These are phyloP conservation scores for Biscogniauxia mediterranea DNA, from an alignment of 2,329 filamentous ascomycete genomes.

Conservation along the genomic window DNA sequence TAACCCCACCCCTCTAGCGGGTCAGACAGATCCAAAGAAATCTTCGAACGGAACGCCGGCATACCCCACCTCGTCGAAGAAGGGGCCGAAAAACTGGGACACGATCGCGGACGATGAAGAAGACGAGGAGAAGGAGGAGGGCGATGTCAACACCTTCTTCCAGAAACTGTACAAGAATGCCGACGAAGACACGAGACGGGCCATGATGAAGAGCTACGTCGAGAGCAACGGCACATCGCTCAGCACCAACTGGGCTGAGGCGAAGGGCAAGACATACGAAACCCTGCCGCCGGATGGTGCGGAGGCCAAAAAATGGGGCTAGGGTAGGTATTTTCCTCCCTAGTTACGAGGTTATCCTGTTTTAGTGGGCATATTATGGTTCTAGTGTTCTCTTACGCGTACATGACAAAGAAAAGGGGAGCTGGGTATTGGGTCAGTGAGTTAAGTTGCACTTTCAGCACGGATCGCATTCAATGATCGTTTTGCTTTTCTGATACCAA, in stretches of 20 bases:
- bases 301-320: constrained; percentile 68
- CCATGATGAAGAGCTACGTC: constrained; percentile 96
- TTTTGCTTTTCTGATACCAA: constrained; percentile 14
- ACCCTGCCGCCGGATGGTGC: constrained; percentile 74
- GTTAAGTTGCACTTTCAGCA: background rate
- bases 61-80: constrained; percentile 85
- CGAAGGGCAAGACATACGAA: constrained; percentile 69
- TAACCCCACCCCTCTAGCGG: constrained; percentile 5
- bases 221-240: constrained; percentile 93
- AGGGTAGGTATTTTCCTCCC: background rate
- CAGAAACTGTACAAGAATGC: constrained; percentile 80
- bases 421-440: background rate
- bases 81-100: constrained; percentile 91
- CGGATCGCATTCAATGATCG: background rate
- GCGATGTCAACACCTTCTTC: constrained; percentile 79
- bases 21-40: constrained; percentile 8
- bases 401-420: constrained; percentile 6
- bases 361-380: background rate
- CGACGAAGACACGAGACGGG: constrained; percentile 76
- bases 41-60: constrained; percentile 41
- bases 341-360: background rate
- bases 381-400: constrained; percentile 1
- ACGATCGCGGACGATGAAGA: constrained; percentile 56
- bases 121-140: constrained; percentile 56
- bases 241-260: constrained; percentile 89